Evolutionary conservation across 306 rosid species (phyloP), one percentile per base, ranked within the genome.

Genomic region (Hippophae rhamnoides): DNA sequence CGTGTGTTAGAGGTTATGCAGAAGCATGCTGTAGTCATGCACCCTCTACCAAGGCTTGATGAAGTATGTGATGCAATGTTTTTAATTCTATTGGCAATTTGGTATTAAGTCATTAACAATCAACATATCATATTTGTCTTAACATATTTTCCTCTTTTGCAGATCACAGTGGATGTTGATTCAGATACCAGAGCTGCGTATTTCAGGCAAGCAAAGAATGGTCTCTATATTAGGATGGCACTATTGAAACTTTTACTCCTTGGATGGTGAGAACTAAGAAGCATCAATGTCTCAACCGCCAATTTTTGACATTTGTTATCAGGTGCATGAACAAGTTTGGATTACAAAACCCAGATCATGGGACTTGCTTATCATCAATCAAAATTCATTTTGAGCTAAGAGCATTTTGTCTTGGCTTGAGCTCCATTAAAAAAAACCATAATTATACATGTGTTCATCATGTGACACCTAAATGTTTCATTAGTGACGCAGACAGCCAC

Each of bases 31-130:
- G 89, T 90, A 62, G 81, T 90, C 58, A 79, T 85, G 97, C 97
- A 87, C 60, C 95, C 94, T 70, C 86, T 89, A 49, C 97, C 97
- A n/a, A 80, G 97, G 77, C 94, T 86, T 46, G 97, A 89, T 58
- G 95, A 84, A 74, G 97, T 77, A 44, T 41, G 23, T 44, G 47
- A 31, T 31, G 5, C 5, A 1, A 45, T 54, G 58, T 50, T 47
- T 13, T 11, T 57, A 64, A 43, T 55, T 43, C 10, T 43, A 8
- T 59, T 54, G 53, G 12, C n/a, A 6, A 4, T 43, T 26, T 9
- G 27, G 5, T 12, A n/a, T 31, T 31, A 31, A 31, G 38, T 13
- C 2, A 13, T 5, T 41, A 26, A 44, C 48, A 14, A 42, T 43
- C 38, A 31, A 31, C 5, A 31, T 62, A 43, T 47, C 7, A 61